A percentile compares a stretch with the other conserved stretches of the same genome.
phyloP scores from a whole-genome alignment of 805 yeast genomes.

The Starmerella geochares region DNA sequence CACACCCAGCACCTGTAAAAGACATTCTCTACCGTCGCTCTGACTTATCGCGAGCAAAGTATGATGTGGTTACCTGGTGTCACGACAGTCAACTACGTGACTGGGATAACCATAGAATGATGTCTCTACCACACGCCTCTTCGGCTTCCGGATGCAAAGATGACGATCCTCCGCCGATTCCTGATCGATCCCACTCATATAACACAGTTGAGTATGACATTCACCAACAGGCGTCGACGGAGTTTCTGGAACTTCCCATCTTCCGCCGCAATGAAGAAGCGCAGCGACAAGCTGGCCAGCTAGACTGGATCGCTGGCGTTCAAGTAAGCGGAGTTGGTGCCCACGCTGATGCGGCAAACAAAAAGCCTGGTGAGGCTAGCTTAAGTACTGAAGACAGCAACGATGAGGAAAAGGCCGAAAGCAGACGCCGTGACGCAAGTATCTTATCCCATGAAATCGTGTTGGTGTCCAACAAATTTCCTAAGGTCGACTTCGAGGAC shows the following conservation, averaged over 20 bases:
- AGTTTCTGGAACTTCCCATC: neutral
- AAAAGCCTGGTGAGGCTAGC: neutral
- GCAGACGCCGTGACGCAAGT: constrained; percentile 19
- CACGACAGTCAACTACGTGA: constrained; percentile 73
- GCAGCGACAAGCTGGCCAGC: constrained; percentile 14
- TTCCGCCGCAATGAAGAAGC: neutral
- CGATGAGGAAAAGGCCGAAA: constrained; percentile 19
- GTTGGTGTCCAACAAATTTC: constrained; percentile 76
- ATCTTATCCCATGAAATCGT: constrained; percentile 81
- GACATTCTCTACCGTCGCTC: constrained; percentile 82
- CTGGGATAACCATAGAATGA: constrained; percentile 42
- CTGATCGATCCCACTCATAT: constrained; percentile 3
- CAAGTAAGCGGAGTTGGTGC: constrained; percentile 52
- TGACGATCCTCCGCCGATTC: constrained; percentile 12
- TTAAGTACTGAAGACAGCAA: constrained; percentile 26
- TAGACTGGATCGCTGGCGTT: constrained; percentile 91
- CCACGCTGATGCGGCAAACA: constrained; percentile 25
- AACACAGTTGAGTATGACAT: constrained; percentile 14
- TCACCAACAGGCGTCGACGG: neutral
- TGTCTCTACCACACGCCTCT: constrained; percentile 18
- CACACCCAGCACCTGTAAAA: constrained; percentile 74
- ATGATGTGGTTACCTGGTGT: constrained; percentile 89
- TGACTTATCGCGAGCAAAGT: constrained; percentile 51
- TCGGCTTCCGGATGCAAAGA: constrained; percentile 22
- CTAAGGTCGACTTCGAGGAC: constrained; percentile 73